Conservation (phyloP, 306 rosid species). For the Acacia confusa region DNA sequence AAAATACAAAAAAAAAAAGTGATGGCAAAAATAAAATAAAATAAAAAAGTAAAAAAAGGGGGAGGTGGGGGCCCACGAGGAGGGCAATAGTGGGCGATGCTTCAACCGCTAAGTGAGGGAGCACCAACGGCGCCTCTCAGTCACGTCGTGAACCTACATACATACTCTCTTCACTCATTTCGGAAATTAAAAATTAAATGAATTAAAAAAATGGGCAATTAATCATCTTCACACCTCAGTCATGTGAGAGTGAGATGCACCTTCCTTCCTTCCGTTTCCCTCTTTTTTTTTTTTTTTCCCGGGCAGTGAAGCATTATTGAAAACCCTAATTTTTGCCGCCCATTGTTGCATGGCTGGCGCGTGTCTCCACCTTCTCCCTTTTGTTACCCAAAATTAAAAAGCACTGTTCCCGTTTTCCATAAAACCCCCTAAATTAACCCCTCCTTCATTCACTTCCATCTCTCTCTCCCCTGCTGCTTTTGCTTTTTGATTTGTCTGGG, state of each 20-base stretch:
- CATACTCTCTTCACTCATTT: neutral
- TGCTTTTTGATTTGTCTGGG: slow-evolving; percentile 13
- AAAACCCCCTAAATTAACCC: neutral
- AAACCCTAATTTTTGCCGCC: slow-evolving; percentile 1
- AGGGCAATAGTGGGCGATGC: neutral
- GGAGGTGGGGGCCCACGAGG: neutral
- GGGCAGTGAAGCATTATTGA: neutral
- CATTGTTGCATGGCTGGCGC: neutral
- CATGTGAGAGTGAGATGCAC: neutral
- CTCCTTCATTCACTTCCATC: neutral
- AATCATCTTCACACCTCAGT: neutral
- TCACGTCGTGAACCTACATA: neutral
- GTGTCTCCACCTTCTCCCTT: neutral
- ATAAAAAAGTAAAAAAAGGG: neutral
- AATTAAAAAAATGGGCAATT: neutral
- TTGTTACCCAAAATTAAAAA: too few species aligned
- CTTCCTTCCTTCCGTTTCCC: neutral
- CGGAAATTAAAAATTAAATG: neutral
- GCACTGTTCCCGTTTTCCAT: neutral
- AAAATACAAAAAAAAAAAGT: too few species aligned
- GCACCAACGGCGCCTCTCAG: neutral
- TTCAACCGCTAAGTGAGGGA: slow-evolving; percentile 11
- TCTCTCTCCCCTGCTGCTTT: neutral
- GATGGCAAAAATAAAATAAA: too few species aligned
- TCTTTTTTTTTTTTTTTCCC: too few species aligned